phyloP scores from a whole-genome alignment of 192 early-diverging fungal species.

The Martensiomyces pterosporus region DNA sequence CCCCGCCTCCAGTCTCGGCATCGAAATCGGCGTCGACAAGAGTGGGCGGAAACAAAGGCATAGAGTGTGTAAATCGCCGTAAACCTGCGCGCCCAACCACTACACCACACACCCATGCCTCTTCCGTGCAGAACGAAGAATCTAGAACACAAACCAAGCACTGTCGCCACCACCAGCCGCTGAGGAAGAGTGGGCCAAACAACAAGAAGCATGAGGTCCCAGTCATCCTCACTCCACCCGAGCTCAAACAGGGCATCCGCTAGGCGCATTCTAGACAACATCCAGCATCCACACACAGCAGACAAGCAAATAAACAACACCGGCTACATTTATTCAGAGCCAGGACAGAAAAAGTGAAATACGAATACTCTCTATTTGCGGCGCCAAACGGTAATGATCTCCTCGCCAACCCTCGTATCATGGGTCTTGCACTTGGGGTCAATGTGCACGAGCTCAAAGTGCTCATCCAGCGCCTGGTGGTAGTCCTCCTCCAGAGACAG shows the following conservation, averaged over 20 bases:
- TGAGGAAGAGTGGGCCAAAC: no score
- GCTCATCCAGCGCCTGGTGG: constrained; percentile 47
- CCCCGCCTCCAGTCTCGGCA: no score
- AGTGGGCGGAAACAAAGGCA: no score
- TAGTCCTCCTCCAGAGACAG: constrained; percentile 62
- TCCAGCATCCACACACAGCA: no score
- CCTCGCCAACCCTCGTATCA: constrained; percentile 52
- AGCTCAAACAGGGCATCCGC: constrained; percentile 20
- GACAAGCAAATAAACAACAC: no score
- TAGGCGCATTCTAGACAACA: neutral
- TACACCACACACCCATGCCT: no score
- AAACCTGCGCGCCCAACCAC: no score
- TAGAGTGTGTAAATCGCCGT: no score
- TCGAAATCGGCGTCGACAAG: no score
- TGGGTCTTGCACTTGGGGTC: constrained; percentile 57
- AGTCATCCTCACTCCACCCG: constrained; percentile 21
- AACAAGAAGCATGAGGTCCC: no score
- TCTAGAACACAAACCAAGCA: neutral
- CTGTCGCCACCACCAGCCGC: neutral
- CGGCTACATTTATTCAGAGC: no score
- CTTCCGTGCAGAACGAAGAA: neutral
- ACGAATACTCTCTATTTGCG: constrained; percentile 30
- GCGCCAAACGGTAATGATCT: constrained; percentile 65
- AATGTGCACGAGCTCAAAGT: constrained; percentile 63
- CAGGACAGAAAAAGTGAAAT: no score